These are phyloP conservation scores for Penicillium expansum DNA, from an alignment of 2,329 filamentous ascomycete genomes.

Conservation along the genomic window DNA sequence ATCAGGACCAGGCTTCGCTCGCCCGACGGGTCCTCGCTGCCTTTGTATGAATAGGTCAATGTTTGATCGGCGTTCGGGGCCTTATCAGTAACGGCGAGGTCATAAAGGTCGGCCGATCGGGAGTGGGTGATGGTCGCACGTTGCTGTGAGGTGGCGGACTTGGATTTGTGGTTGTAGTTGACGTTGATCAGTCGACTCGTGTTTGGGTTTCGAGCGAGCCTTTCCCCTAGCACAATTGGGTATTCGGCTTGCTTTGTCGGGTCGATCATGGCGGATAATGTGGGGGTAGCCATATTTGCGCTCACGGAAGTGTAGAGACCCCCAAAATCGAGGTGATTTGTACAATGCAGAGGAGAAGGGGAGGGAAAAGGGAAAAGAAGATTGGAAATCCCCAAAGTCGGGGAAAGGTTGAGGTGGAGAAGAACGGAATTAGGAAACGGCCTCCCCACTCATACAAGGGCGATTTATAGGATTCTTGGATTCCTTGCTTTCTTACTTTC, in stretches of 20 bases:
- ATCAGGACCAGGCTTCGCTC: constrained; percentile 55
- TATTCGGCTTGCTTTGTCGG: constrained; percentile 48
- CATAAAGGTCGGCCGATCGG: constrained; percentile 38
- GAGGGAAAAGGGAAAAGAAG: neutral
- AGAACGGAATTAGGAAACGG: neutral
- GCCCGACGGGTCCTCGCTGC: constrained; percentile 40
- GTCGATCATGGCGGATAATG: constrained; percentile 40
- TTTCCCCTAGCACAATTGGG: constrained; percentile 46
- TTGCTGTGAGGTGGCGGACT: constrained; percentile 40
- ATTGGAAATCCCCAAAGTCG: constrained; percentile 2
- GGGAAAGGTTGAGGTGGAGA: constrained; percentile 9
- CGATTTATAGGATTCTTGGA: neutral
- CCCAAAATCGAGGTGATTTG: neutral
- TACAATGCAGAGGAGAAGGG: neutral
- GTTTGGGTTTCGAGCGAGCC: constrained; percentile 33
- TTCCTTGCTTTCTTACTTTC: neutral
- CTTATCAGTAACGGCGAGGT: constrained; percentile 44
- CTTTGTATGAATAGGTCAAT: constrained; percentile 41
- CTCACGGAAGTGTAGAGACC: constrained; percentile 3
- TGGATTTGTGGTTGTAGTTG: constrained; percentile 48
- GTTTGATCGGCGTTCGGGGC: constrained; percentile 39
- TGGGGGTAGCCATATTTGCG: constrained; percentile 33
- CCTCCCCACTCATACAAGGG: constrained; percentile 1
- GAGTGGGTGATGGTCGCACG: constrained; percentile 38
- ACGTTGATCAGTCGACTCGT: constrained; percentile 38